These are phyloP conservation scores for Diaporthe ampelina DNA, from an alignment of 2,329 filamentous ascomycete species.

Conservation along the genomic window DNA sequence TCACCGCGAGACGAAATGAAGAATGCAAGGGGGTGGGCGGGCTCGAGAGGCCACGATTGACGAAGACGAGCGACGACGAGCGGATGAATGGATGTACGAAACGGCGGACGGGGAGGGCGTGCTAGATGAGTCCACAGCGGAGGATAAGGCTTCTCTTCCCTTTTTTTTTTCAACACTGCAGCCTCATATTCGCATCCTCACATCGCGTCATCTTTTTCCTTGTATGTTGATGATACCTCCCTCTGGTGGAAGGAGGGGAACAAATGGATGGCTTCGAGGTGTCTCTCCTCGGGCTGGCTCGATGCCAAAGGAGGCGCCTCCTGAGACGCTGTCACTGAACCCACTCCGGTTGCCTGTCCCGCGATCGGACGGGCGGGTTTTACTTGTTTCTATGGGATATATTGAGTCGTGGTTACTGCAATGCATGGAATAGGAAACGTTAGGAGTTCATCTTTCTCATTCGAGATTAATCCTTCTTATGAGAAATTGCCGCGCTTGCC, in stretches of 20 bases:
- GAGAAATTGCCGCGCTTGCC: conserved; percentile 8
- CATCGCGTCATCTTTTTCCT: conserved; percentile 37
- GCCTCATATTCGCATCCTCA: conserved; percentile 30
- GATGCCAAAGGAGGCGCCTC: conserved; percentile 29
- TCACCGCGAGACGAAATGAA: conserved; percentile 18
- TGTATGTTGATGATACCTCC: conserved; percentile 40
- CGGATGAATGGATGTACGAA: conserved; percentile 29
- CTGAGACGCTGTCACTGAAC: conserved; percentile 14
- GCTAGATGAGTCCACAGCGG: conserved; percentile 9
- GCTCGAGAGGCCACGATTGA: conserved; percentile 13
- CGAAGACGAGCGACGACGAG: conserved; percentile 20
- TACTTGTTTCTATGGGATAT: conserved; percentile 34
- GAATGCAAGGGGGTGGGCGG: conserved; percentile 1
- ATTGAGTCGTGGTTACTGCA: conserved; percentile 21
- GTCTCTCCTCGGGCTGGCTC: conserved; percentile 29
- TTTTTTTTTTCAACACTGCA: neutral
- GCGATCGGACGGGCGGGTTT: conserved; percentile 14
- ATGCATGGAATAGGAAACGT: conserved; percentile 32
- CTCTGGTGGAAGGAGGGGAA: conserved; percentile 27
- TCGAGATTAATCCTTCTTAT: conserved; percentile 23
- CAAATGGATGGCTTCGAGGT: conserved; percentile 14
- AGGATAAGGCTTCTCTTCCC: conserved; percentile 9
- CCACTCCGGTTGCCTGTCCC: conserved; percentile 32
- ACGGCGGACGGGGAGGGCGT: neutral
- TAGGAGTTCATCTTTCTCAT: conserved; percentile 29